Evolutionary conservation across 495 filamentous ascomycete genomes (phyloP).

Genomic region (Tuber calosporum): DNA sequence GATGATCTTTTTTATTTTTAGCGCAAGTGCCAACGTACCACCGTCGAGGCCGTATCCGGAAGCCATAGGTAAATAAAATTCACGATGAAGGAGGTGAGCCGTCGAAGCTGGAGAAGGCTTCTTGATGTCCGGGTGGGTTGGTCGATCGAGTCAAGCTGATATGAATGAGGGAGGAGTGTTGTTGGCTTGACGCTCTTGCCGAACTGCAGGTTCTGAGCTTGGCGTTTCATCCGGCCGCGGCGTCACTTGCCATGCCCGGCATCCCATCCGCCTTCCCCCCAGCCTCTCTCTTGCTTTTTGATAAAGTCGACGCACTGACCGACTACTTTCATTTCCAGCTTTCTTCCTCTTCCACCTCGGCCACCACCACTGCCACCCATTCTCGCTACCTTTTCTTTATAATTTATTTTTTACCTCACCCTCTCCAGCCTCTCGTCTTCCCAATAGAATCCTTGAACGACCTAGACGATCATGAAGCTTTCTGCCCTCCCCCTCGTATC

Average conservation of each 20-base stretch:
- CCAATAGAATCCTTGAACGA: not conserved
- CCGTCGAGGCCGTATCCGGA: conserved; percentile 75
- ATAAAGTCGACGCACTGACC: conserved; percentile 11
- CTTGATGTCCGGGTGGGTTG: not conserved
- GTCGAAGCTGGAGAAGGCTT: not conserved
- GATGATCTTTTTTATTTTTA: not conserved
- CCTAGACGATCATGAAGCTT: conserved; percentile 47
- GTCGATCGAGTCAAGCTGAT: not conserved
- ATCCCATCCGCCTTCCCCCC: conserved; percentile 7
- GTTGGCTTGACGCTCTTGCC: conserved; percentile 3
- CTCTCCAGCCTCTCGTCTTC: not conserved
- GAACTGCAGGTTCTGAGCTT: conserved; percentile 13
- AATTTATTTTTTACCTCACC: not conserved
- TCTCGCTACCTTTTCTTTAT: not conserved
- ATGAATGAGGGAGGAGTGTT: not conserved
- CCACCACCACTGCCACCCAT: not conserved
- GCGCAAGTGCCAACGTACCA: conserved; percentile 51
- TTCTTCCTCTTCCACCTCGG: not conserved
- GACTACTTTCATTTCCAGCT: conserved; percentile 7
- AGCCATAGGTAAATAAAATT: conserved; percentile 54
- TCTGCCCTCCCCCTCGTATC: conserved; percentile 43
- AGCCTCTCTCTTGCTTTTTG: conserved; percentile 16
- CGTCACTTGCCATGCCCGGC: conserved; percentile 12
- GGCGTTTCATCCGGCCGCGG: conserved; percentile 8
- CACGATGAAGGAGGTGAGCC: not conserved